Percentiles rank a stretch among this genome's conserved stretches.
phyloP scores from a whole-genome alignment of 1,139 yeast species.

The Hyphopichia burtonii region DNA sequence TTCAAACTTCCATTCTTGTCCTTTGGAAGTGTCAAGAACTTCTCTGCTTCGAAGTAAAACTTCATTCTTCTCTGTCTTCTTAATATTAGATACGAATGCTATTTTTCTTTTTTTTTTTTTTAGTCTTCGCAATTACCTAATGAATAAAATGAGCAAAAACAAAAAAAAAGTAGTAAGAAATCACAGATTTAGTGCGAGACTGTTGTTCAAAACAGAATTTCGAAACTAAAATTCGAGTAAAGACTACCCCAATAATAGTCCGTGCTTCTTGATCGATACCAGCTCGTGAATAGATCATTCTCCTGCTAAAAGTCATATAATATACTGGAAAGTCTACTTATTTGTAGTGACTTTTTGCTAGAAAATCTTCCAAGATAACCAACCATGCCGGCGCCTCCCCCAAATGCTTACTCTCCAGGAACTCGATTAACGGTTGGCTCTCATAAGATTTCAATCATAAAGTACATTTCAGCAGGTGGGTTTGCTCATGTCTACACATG shows the following conservation, averaged over 20 bases:
- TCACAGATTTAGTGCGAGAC: not conserved
- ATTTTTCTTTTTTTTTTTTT: conserved; percentile 1
- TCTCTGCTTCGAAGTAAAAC: conserved; percentile 62
- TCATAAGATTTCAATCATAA: conserved; percentile 54
- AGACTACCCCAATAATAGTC: not conserved
- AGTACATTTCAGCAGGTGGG: conserved; percentile 72
- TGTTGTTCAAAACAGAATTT: conserved; percentile 1
- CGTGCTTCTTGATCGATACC: not conserved
- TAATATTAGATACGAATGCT: not conserved
- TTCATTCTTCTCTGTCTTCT: conserved; percentile 40
- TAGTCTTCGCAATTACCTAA: not conserved
- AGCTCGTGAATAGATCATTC: not conserved
- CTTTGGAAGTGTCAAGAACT: conserved; percentile 31
- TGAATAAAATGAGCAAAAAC: not conserved
- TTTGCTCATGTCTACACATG: conserved; percentile 79
- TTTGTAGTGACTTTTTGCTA: too few relatives aligned
- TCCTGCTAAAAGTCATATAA: too few relatives aligned
- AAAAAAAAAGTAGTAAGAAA: not conserved
- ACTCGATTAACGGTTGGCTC: conserved; percentile 64
- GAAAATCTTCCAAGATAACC: too few relatives aligned
- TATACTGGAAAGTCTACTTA: too few relatives aligned
- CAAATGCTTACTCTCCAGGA: conserved; percentile 62
- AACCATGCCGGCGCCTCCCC: conserved; percentile 39
- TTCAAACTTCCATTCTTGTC: conserved; percentile 51
- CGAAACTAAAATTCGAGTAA: not conserved